phyloP scores from a whole-genome alignment of 75 land plant genomes.

The Sequoia sempervirens region DNA sequence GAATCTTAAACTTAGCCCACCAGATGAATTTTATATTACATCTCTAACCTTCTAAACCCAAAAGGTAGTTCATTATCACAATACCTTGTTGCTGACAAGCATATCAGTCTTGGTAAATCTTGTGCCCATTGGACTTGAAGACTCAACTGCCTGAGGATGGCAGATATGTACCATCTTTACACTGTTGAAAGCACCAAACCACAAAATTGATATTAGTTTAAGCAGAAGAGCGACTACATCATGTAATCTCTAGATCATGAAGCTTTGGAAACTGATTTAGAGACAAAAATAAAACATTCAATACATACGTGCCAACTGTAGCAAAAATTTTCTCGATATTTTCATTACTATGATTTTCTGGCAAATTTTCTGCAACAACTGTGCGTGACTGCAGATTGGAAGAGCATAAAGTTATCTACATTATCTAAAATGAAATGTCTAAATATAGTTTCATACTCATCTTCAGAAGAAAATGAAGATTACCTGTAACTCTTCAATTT shows the following conservation, averaged over 20 bases:
- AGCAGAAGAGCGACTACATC: background rate
- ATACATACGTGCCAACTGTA: slow-evolving; percentile 65
- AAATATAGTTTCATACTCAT: background rate
- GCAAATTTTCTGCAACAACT: slow-evolving; percentile 92
- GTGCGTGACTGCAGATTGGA: slow-evolving; percentile 60
- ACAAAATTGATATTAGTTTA: background rate
- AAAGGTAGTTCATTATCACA: background rate
- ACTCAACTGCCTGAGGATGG: slow-evolving; percentile 72
- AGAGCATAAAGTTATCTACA: slow-evolving; percentile 6
- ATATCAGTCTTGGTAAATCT: slow-evolving; percentile 64
- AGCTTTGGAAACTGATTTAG: background rate
- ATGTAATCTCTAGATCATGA: background rate
- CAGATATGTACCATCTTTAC: slow-evolving; percentile 95
- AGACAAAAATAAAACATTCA: background rate
- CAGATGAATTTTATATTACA: slow-evolving; percentile 1
- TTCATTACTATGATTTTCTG: slow-evolving; percentile 80
- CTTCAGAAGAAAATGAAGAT: background rate
- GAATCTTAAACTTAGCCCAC: background rate
- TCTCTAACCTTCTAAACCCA: background rate
- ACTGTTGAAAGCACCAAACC: slow-evolving; percentile 30
- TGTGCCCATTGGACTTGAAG: slow-evolving; percentile 50
- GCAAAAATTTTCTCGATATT: slow-evolving; percentile 85
- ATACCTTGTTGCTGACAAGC: slow-evolving; percentile 80
- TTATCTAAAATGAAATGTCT: background rate
- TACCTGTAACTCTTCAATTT: slow-evolving; percentile 92